Evolutionary conservation across 73 alveolate species (phyloP), one percentile per base, ranked within the genome.

Genomic region (Blepharisma stoltei): DNA sequence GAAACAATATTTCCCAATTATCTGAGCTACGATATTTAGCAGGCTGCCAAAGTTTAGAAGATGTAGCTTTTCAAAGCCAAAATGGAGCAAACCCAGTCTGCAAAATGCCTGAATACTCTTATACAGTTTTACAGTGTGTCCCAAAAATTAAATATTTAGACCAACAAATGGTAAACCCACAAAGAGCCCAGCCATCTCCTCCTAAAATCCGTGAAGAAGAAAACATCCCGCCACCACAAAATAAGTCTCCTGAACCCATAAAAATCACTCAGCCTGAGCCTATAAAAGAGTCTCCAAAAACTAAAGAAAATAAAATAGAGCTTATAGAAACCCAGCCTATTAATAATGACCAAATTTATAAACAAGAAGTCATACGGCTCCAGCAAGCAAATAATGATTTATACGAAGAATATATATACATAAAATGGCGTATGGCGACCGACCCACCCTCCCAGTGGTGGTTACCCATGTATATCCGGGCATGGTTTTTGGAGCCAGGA

Each of bases 81-180:
- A 25, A n/a, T 2, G 73, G 73, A 20, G 5, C 37, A 14, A 60
- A 60, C 46, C 73, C 73, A 25, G 73, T 60, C 45, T 60, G 73
- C 23, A 60, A 60, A 18, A n/a, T 14, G 45, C 18, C 18, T 1
- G 73, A 60, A 20, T 60, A 60, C 23, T 60, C 14, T 25, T 60
- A 60, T 60, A 60, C 73, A 60, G 47, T 60, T 8, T n/a, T 60
- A 8, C 14, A 60, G 14, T n/a, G 46, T 20, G n/a, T 5, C 2
- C 73, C 73, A 20, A 25, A 38, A 18, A n/a, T 60, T 14, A 60
- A 60, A 25, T 60, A 14, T 60, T n/a, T 60, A 60, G 73, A 60
- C 45, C 73, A 60, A n/a, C 37, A 60, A 4, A n/a, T 38, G 14
- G 2, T 60, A 14, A 14, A 60, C 4, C 37, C 11, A 9, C 45